Evolutionary conservation across 1,284 basidiomycete species (phyloP), one percentile per base, ranked within the genome.

Genomic region (Puccinia coronata): DNA sequence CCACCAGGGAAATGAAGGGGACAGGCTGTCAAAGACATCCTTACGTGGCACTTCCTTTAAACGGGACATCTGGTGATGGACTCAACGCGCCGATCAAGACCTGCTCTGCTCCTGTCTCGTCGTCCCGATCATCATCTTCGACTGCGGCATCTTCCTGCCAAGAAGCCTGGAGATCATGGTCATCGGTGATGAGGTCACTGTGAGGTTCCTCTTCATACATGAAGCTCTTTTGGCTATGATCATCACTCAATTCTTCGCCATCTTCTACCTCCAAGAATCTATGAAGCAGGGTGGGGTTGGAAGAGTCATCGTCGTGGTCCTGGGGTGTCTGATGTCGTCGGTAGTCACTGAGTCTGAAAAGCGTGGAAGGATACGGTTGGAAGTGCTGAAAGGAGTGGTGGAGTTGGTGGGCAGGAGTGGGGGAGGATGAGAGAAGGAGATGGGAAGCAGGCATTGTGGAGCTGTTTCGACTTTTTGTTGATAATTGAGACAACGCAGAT

Each of bases 1-100:
- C 67, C 43, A 51, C 67, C 41, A 51, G 1, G n/a, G 43, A 34
- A 70, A 51, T 47, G 31, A 70, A 51, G 67, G 23, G 25, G 23
- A 70, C 5, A 51, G 43, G 43, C 41, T 23, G 41, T 43, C 39
- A 31, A 69, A 49, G 18, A 49, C 14, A 49, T 11, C n/a, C 78
- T 80, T 39, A 80, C 78, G 72, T 72, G 25, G 69, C 70, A 57
- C 67, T 71, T 34, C n/a, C n/a, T n/a, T 47, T 69, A 63, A 80
- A 72, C 6, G 69, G 72, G 36, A 39, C 78, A 63, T 80, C 78
- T 49, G 72, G 41, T 28, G 69, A 61, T 71, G 53, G 69, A 36
- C 78, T 80, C 16, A 57, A 41, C 6, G 51, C 8, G n/a, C 25
- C 78, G 34, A 71, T 57, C 55, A 59, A 16, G 49, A 41, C 67